Base-by-base conservation (phyloP, 2,329 filamentous ascomycete species). In the Calonectria hongkongensis region DNA sequence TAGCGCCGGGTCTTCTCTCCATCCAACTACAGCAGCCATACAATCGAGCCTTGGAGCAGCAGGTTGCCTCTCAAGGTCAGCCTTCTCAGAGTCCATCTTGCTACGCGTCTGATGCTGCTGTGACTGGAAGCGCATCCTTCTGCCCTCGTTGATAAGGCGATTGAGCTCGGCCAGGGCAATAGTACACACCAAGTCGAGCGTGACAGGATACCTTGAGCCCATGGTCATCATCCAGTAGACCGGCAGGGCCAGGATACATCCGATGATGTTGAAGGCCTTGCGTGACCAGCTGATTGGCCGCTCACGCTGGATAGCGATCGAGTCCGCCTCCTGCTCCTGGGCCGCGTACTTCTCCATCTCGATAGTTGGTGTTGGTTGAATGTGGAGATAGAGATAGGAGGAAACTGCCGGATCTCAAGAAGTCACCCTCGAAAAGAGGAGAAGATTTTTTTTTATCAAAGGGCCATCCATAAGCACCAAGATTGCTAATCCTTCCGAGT, bases 1-100 rank as follows among this genome's bases (percentile, higher is more conserved):
- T 21, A 79, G 47, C 1, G 56, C 68, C 2, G 77, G 78, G 30
- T 79, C 77, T 43, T 79, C 78, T 25, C 78, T 72, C 76, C 77
- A 79, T 15, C 78, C 78, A 21, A 79, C 78, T 18, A 79, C 73
- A 1, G 77, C 76, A n/a, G 77, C 76, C 70, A 79, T 74, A n/a
- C 66, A 74, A 39, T 79, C 77, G 15, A 79, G 18, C 16, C 70
- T 72, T 3, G 74, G 66, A 13, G 66, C 56, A 12, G 70, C 39
- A 18, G 39, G 30, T 18, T 54, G 45, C 45, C 41, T 66, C 10
- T 66, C 63, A 21, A 66, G 2, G 18, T 66, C 63, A 0, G 25
- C 13, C 4, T 66, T 66, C n/a, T 66, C 63, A 15, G 63, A 41
- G 9, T 63, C 58, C 58, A 63, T 60, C n/a, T 60, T 63, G 41